Evolutionary conservation across 169 alveolate genomes (phyloP), one percentile per base, ranked within the genome.

Genomic region (Plasmodium falciparum): DNA sequence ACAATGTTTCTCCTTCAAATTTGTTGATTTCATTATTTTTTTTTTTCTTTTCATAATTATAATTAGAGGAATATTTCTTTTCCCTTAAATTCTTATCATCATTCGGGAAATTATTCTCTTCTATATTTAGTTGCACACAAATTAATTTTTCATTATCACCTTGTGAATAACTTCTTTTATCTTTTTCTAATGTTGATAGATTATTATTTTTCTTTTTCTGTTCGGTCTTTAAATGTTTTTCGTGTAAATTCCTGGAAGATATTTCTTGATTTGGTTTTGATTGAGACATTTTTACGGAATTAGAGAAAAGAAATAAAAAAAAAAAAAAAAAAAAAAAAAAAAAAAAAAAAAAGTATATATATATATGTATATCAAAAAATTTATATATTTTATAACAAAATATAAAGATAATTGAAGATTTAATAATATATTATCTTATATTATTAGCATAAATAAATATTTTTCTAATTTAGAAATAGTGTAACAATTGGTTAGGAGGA

Each of bases 11-110:
- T 61, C 33, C 33, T 33, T 45, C 56, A 22, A 61, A 20, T 74
- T 45, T 74, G 59, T 74, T 43, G 26, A 39, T 15, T 29, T 74
- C 24, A 5, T 24, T 74, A 26, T 74, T 61, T 61, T 61, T 61
- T 61, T 74, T 74, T 43, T 74, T 61, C 61, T 61, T 47, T 50
- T 59, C 63, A 58, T 39, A 4, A 39, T 22, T 20, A 39, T 9
- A 50, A 29, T 22, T 7, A 43, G 39, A 20, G n/a, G 15, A 24
- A n/a, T 45, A 39, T 59, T 43, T 4, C 50, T n/a, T 50, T 59
- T 67, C 4, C 12, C 39, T 13, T 47, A 54, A 29, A 12, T 74
- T 45, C 17, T 39, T 74, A 5, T 74, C 88, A 0, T 29, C 20
- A 15, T 11, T 4, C 47, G 13, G 24, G n/a, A 11, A 17, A 26